Evolutionary conservation across 2,329 filamentous ascomycete species (phyloP).

Genomic region (Fusarium veterinarium): DNA sequence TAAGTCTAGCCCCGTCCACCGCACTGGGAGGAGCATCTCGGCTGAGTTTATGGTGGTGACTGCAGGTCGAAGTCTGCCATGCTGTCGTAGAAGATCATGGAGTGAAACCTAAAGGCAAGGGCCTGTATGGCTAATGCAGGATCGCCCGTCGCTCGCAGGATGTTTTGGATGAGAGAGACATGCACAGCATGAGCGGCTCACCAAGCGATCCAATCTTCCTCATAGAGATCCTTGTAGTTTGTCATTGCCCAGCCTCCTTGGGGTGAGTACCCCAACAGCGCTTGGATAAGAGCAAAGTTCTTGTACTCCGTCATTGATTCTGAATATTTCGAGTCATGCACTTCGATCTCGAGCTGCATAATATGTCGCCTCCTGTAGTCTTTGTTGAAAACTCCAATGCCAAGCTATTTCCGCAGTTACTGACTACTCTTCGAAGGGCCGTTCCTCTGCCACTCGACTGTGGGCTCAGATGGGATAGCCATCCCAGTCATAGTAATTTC

Average conservation of each 20-base stretch:
- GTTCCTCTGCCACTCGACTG: neutral
- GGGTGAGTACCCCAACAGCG: neutral
- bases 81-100: slow-evolving; percentile 10
- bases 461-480: fast-evolving
- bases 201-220: too few species aligned
- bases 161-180: neutral
- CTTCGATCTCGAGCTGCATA: neutral
- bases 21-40: neutral
- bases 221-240: neutral
- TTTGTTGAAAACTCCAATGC: too few species aligned
- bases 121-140: neutral
- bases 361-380: neutral
- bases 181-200: slow-evolving; percentile 3
- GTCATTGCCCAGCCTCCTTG: neutral
- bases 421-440: neutral
- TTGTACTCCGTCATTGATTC: too few species aligned
- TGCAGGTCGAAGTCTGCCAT: neutral
- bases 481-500: neutral
- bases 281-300: neutral
- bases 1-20: neutral
- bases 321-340: neutral
- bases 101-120: neutral
- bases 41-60: neutral
- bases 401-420: neutral
- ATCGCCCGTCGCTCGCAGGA: neutral